Conservation (phyloP, 129 eudicot genomes). For the Heracleum sosnowskyi region DNA sequence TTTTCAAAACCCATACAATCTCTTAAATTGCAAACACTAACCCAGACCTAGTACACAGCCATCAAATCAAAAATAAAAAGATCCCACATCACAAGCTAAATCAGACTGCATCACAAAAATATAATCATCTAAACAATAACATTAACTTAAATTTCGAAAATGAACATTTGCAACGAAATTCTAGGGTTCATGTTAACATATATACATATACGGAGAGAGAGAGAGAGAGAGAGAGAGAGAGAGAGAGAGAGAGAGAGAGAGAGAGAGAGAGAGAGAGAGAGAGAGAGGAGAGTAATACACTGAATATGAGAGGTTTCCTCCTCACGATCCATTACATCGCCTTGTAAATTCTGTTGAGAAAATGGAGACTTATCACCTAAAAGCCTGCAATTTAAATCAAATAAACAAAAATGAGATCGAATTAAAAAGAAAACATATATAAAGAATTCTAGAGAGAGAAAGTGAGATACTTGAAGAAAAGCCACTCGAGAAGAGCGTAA, state of each 20-base stretch:
- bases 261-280: too few species aligned
- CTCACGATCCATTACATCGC: constrained; percentile 87
- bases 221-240: neutral
- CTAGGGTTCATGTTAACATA: neutral
- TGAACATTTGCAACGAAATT: neutral
- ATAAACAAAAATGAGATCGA: neutral
- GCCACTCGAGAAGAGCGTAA: constrained; percentile 98
- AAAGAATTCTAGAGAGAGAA: neutral
- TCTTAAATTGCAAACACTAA: neutral
- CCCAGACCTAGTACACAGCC: neutral
- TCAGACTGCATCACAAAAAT: neutral
- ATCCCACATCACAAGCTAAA: neutral
- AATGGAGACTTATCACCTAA: constrained; percentile 94
- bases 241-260: too few species aligned
- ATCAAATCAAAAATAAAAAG: neutral
- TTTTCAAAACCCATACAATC: neutral
- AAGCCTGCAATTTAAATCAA: constrained; percentile 38
- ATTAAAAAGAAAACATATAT: neutral
- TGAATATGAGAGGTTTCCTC: constrained; percentile 96
- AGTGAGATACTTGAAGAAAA: constrained; percentile 68
- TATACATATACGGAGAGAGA: neutral
- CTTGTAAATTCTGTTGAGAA: constrained; percentile 90
- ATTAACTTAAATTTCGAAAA: neutral
- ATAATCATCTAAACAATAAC: neutral
- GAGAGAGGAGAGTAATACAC: constrained; percentile 34